Percentiles rank a stretch among this genome's conserved stretches.
Evolutionary conservation across 352 stramenopile species (phyloP).

Genomic region (Aphanomyces stellatus): DNA sequence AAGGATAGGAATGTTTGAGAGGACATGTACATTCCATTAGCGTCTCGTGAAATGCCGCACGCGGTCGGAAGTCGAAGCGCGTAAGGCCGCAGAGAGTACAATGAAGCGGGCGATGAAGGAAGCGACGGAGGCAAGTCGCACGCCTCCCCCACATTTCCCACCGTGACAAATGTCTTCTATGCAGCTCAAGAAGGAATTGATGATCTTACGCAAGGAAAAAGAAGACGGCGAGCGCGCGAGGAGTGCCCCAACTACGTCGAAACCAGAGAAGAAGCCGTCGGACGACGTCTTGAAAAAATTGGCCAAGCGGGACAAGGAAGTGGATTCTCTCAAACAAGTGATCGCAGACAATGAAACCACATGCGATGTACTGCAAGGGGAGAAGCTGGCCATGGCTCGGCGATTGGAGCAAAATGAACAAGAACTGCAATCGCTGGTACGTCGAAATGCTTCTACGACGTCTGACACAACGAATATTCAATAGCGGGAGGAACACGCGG

Average conservation of each 20-base stretch:
- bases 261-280: constrained; percentile 24
- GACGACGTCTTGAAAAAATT: constrained; percentile 32
- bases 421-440: neutral
- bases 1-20: constrained; percentile 22
- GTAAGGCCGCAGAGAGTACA: constrained; percentile 55
- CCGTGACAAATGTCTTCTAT: neutral
- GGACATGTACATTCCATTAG: no score
- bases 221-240: constrained; percentile 27
- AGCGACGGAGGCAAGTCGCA: constrained; percentile 31
- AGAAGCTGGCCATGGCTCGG: neutral
- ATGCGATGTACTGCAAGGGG: neutral
- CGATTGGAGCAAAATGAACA: neutral
- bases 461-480: neutral
- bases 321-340: constrained; percentile 22
- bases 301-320: constrained; percentile 8
- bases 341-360: constrained; percentile 23
- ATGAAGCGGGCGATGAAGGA: constrained; percentile 72
- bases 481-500: constrained; percentile 1
- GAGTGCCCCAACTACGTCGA: constrained; percentile 1
- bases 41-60: constrained; percentile 69
- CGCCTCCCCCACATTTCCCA: no score
- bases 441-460: neutral
- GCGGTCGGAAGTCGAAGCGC: constrained; percentile 60
- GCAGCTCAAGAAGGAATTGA: constrained; percentile 57
- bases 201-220: constrained; percentile 65